Conservation (phyloP, 1,139 yeast species). For the Suhomyces choctaworum region DNA sequence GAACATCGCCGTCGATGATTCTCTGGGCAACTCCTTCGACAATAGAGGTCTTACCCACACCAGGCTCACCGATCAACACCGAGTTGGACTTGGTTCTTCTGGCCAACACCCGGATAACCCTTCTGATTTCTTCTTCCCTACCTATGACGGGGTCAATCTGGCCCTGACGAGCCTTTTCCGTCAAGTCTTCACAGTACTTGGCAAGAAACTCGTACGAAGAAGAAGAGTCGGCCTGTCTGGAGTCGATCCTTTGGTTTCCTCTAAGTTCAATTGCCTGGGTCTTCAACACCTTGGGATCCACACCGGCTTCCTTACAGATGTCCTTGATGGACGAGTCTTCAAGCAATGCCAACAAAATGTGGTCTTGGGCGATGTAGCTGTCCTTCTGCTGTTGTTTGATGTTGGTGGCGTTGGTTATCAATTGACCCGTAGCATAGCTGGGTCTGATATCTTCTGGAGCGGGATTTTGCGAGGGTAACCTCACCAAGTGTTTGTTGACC, state of each 20-base stretch:
- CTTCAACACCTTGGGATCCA: constrained; percentile 71
- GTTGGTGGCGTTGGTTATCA: constrained; percentile 67
- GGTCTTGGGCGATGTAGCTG: constrained; percentile 91
- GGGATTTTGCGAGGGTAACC: constrained; percentile 85
- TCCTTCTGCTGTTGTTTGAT: constrained; percentile 88
- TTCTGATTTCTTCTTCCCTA: constrained; percentile 95
- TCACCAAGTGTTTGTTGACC: constrained; percentile 77
- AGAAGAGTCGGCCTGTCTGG: constrained; percentile 91
- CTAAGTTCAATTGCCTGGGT: constrained; percentile 82
- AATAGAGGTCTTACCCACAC: constrained; percentile 98
- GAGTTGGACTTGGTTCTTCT: constrained; percentile 97
- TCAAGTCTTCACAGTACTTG: constrained; percentile 90
- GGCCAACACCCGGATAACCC: constrained; percentile 90
- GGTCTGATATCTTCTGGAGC: constrained; percentile 78
- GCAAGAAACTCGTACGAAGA: constrained; percentile 77
- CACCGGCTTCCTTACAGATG: constrained; percentile 71
- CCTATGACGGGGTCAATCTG: constrained; percentile 98
- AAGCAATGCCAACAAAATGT: constrained; percentile 77
- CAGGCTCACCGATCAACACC: constrained; percentile 96
- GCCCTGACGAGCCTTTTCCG: constrained; percentile 91
- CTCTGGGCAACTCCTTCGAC: constrained; percentile 99
- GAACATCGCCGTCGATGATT: constrained; percentile 93
- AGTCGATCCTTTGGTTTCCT: constrained; percentile 90
- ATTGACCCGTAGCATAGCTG: constrained; percentile 67
- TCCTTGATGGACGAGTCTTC: constrained; percentile 73